Conservation (phyloP, 2,329 filamentous ascomycete genomes). For the Graphiopsis chlorocephala region DNA sequence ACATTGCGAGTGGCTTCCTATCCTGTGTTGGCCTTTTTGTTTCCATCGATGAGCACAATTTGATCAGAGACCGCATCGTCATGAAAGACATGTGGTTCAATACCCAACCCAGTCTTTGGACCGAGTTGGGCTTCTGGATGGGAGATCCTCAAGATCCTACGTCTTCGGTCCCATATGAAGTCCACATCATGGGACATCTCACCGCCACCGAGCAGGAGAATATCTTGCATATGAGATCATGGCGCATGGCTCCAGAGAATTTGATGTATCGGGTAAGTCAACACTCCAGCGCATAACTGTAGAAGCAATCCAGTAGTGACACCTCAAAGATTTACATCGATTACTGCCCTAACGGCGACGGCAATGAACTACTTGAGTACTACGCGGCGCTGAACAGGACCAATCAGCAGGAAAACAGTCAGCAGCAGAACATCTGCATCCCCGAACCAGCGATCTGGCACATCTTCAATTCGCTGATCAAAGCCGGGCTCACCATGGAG, state of each 20-base stretch:
- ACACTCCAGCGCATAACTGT: neutral
- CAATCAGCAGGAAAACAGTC: neutral
- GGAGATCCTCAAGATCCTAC: neutral
- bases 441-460: constrained; percentile 21
- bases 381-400: neutral
- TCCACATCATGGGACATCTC: neutral
- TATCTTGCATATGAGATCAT: neutral
- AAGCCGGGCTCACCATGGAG: constrained; percentile 20
- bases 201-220: neutral
- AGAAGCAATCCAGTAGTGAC: neutral
- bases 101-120: neutral
- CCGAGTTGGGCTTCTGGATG: neutral
- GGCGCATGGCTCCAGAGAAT: neutral
- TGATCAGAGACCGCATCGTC: neutral
- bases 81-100: constrained; percentile 1
- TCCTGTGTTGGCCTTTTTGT: neutral
- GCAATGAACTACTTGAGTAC: neutral
- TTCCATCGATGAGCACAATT: neutral
- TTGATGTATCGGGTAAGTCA: neutral
- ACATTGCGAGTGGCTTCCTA: neutral
- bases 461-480: constrained; percentile 18
- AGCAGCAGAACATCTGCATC: neutral
- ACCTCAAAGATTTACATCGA: neutral
- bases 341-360: neutral
- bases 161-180: neutral